Evolutionary conservation across 2,329 filamentous ascomycete species (phyloP).

Genomic region (Fusarium acutatum): DNA sequence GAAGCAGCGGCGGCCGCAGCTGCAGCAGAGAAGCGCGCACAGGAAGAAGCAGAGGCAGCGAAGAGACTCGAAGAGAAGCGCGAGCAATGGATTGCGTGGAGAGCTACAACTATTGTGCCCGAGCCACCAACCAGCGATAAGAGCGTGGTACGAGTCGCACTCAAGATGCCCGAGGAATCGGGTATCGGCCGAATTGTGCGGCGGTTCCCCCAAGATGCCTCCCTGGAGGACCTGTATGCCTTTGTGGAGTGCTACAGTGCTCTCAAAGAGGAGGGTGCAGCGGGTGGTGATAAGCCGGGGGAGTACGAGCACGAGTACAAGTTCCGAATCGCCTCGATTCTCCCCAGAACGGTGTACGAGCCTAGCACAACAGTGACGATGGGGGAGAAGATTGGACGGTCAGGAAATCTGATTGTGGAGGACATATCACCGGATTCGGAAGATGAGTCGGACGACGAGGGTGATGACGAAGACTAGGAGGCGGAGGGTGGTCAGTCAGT

Average conservation of each 20-base stretch:
- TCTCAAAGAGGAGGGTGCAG: conserved; percentile 54
- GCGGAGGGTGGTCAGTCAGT: conserved; percentile 34
- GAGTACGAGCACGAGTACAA: conserved; percentile 81
- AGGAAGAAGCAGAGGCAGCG: conserved; percentile 69
- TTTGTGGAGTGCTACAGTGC: conserved; percentile 92
- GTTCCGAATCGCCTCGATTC: conserved; percentile 86
- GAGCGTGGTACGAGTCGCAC: conserved; percentile 75
- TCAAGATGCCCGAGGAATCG: conserved; percentile 67
- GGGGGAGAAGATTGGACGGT: conserved; percentile 77
- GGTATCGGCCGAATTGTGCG: conserved; percentile 80
- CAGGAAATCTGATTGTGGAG: conserved; percentile 91
- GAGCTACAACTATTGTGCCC: conserved; percentile 69
- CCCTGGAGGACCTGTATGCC: conserved; percentile 90
- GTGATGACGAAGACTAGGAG: conserved; percentile 39
- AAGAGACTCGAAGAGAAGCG: conserved; percentile 54
- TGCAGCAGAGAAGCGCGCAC: conserved; percentile 70
- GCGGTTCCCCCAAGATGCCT: conserved; percentile 73
- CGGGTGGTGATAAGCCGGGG: conserved; percentile 58
- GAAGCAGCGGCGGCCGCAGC: conserved; percentile 79
- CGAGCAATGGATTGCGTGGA: conserved; percentile 83
- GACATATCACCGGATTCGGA: conserved; percentile 51
- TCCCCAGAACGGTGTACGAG: conserved; percentile 85
- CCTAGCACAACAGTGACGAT: conserved; percentile 72
- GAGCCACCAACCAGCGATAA: conserved; percentile 73
- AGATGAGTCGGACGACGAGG: conserved; percentile 45